phyloP scores from a whole-genome alignment of 176 grass and related monocot genomes.

The Dendrocalamus sinicus region DNA sequence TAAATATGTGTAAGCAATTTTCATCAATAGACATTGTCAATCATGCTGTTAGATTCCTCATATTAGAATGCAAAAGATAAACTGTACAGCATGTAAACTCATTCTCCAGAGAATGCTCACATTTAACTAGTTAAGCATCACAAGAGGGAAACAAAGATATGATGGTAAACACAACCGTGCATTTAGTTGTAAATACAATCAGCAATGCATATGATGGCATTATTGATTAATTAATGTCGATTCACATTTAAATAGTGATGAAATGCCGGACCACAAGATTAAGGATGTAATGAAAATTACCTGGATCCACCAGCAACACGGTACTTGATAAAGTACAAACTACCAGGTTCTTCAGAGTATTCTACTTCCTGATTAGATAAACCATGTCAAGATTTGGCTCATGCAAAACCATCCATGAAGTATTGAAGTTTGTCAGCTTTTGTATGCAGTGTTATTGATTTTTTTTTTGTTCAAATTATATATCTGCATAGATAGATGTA shows the following conservation, averaged over 20 bases:
- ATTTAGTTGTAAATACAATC: slow-evolving; percentile 8
- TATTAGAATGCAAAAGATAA: slow-evolving; percentile 16
- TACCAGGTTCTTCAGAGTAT: slow-evolving; percentile 95
- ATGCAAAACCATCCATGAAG: slow-evolving; percentile 31
- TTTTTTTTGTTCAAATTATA: slow-evolving; percentile 18
- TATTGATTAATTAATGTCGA: neutral
- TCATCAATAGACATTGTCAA: slow-evolving; percentile 24
- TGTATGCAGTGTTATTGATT: slow-evolving; percentile 17
- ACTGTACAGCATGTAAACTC: slow-evolving; percentile 10
- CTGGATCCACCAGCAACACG: slow-evolving; percentile 89
- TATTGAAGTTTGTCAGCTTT: slow-evolving; percentile 34
- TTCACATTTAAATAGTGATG: slow-evolving; percentile 1
- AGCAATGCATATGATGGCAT: neutral
- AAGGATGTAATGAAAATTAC: slow-evolving; percentile 43
- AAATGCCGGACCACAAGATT: slow-evolving; percentile 26
- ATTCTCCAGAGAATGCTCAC: slow-evolving; percentile 3
- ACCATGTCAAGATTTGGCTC: slow-evolving; percentile 27
- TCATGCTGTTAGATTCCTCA: neutral
- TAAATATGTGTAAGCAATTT: slow-evolving; percentile 14
- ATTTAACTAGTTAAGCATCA: slow-evolving; percentile 1
- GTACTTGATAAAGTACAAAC: slow-evolving; percentile 90
- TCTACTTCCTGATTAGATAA: slow-evolving; percentile 85
- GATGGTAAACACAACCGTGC: neutral
- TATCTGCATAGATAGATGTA: slow-evolving; percentile 20
- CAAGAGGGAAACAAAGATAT: neutral